Base-by-base conservation (phyloP, 176 grass and related monocot species). In the Eleusine indica region DNA sequence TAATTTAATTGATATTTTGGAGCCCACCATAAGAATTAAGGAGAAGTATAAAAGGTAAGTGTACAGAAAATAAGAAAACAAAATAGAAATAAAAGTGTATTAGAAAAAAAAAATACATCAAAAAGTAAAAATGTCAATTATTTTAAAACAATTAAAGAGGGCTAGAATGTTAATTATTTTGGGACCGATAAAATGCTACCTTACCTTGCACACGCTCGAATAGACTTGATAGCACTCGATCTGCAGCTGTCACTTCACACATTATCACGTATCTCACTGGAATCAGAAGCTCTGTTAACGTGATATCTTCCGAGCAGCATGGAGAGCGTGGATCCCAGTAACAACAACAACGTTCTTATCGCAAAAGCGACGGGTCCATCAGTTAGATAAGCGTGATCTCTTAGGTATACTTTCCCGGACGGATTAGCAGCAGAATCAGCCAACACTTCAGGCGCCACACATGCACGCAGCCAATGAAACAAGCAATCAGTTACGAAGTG, bases 301-400 rank as follows among this genome's bases (percentile, higher is more conserved):
- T 11, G 60, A 29, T 44, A 61, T 75, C 41, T 47, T 53, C 76
- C 68, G 13, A 57, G 19, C 48, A 18, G 77, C 47, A 38, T 14
- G 25, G 17, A 44, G 4, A 53, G 17, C 16, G 15, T 35, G 68
- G 51, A 65, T 40, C 66, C 30, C 44, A 21, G 57, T 14, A 44
- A 46, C 56, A 30, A 80, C 38, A 32, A 18, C 66, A n/a, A 6
- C 65, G 6, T 52, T 6, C 5, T 29, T 2, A 9, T 64, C 5
- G 43, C 21, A 80, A 74, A 74, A 81, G 70, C 12, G 74, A 77
- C 15, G 61, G 46, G 28, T 30, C 16, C 39, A 75, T 53, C 70
- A 18, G n/a, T 44, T 56, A 66, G 61, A 86, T 81, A 30, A 12
- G 40, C 53, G 10, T 39, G 71, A 65, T 72, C 75, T 29, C 40